These are phyloP conservation scores for Rhizopus sp. DNA, from an alignment of 371 early-diverging fungal species.

Conservation along the genomic window DNA sequence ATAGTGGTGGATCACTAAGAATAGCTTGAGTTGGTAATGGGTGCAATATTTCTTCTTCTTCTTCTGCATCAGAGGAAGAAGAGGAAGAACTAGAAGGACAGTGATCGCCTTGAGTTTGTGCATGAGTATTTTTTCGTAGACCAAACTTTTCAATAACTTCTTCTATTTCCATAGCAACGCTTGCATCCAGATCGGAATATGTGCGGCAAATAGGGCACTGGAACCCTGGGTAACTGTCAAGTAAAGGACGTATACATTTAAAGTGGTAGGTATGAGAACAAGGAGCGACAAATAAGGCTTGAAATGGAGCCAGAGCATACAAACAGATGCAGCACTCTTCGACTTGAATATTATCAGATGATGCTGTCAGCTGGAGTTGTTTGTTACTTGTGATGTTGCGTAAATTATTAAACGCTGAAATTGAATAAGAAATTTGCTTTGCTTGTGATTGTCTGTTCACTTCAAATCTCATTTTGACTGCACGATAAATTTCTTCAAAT, in stretches of 20 bases:
- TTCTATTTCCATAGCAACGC: conserved; percentile 75
- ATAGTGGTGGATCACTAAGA: conserved; percentile 17
- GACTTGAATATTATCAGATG: conserved; percentile 13
- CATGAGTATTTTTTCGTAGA: conserved; percentile 15
- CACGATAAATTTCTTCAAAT: conserved; percentile 63
- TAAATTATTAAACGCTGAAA: conserved; percentile 32
- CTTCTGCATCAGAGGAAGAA: conserved; percentile 2
- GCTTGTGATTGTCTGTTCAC: conserved; percentile 58
- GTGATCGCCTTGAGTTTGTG: conserved; percentile 5
- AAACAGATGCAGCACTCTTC: conserved; percentile 96
- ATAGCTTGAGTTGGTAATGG: conserved; percentile 9
- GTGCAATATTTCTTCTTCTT: neutral
- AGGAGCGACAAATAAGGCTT: conserved; percentile 93
- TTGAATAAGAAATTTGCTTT: conserved; percentile 23
- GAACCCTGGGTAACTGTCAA: conserved; percentile 78
- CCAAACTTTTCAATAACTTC: conserved; percentile 45
- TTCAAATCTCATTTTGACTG: conserved; percentile 83
- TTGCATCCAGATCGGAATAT: conserved; percentile 89
- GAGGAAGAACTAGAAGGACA: conserved; percentile 2
- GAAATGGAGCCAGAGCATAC: conserved; percentile 85
- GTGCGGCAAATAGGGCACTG: conserved; percentile 94
- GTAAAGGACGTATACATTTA: conserved; percentile 86
- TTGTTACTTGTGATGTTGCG: conserved; percentile 21
- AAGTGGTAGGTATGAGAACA: conserved; percentile 96
- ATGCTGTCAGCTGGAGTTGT: conserved; percentile 4